Conservation (phyloP, 1,139 yeast species). For the Taphrina wiesneri region DNA sequence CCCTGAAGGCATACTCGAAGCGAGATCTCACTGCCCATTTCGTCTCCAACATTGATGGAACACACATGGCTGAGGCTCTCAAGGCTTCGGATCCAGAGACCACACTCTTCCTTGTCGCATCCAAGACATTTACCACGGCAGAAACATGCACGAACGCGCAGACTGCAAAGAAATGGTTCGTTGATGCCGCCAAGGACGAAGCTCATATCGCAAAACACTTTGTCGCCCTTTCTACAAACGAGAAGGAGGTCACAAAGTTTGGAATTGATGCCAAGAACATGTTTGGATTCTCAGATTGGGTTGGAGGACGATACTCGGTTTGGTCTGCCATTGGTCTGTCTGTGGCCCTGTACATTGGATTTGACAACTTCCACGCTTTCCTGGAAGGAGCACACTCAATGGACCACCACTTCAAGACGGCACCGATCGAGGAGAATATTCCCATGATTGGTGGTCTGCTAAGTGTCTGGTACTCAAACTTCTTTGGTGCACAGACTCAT, state of each 20-base stretch:
- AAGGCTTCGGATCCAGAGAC: constrained; percentile 81
- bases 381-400: constrained; percentile 97
- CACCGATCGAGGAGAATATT: constrained; percentile 87
- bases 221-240: constrained; percentile 94
- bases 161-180: constrained; percentile 93
- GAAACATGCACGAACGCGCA: constrained; percentile 96
- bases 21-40: constrained; percentile 74
- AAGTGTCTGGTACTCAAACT: constrained; percentile 97
- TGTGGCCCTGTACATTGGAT: constrained; percentile 92
- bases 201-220: constrained; percentile 91
- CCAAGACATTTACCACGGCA: constrained; percentile 95
- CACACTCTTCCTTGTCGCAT: constrained; percentile 89
- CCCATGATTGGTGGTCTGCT: constrained; percentile 91
- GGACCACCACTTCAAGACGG: constrained; percentile 79
- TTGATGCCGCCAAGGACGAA: constrained; percentile 65
- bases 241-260: constrained; percentile 82
- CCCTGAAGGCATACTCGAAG: constrained; percentile 83
- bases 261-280: constrained; percentile 97
- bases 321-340: constrained; percentile 99
- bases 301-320: constrained; percentile 98
- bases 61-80: constrained; percentile 89
- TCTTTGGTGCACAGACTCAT: constrained; percentile 96
- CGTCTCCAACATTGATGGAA: constrained; percentile 97
- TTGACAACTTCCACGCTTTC: constrained; percentile 85
- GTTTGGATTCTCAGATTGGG: constrained; percentile 99